Evolutionary conservation across 352 stramenopile species (phyloP), one percentile per base, ranked within the genome.

Genomic region (Pythium monospermum): DNA sequence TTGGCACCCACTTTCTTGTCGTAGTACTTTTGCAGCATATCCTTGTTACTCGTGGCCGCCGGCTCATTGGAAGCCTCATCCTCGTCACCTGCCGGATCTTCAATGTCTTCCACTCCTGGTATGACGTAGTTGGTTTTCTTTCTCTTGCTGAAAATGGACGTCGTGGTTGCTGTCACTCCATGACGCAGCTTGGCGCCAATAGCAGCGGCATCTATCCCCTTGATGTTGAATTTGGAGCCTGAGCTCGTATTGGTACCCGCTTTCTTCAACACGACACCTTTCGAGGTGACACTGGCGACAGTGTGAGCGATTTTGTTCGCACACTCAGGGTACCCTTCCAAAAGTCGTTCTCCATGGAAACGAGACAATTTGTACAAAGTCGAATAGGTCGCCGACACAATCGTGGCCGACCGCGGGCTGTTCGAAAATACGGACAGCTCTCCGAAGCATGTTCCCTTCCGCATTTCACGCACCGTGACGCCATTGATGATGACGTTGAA

Each of bases 341-440:
- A 56, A 1, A 89, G 59, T 0, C 66, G 54, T 12, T 87, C 71
- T 0, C 59, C 76, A 49, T 89, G 73, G 37, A 85, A 85, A 0
- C 76, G 64, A n/a, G 73, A 71, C 4, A 91, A 53, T 43, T 74
- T 77, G 61, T 87, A 91, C 1, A 91, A 55, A 26, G 83, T 80
- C 2, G 64, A 76, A 46, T 87, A 91, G 0, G 79, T 91, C 0
- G 65, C 74, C 1, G 79, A 76, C 6, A 77, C 48, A 19, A 91
- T 65, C 0, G 76, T 73, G 12, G 81, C 81, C 0, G 78, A 71
- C 23, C 81, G 61, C 19, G 63, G 68, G 23, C 67, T 65, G 13
- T 68, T 74, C 0, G 73, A 81, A 32, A 91, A 88, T 2, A 91
- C 64, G 0, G 78, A 87, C 1, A 91, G 41, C 35, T 91, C 81